Base-by-base conservation (phyloP, 768 basidiomycete genomes). In the Solioccasus polychromus region DNA sequence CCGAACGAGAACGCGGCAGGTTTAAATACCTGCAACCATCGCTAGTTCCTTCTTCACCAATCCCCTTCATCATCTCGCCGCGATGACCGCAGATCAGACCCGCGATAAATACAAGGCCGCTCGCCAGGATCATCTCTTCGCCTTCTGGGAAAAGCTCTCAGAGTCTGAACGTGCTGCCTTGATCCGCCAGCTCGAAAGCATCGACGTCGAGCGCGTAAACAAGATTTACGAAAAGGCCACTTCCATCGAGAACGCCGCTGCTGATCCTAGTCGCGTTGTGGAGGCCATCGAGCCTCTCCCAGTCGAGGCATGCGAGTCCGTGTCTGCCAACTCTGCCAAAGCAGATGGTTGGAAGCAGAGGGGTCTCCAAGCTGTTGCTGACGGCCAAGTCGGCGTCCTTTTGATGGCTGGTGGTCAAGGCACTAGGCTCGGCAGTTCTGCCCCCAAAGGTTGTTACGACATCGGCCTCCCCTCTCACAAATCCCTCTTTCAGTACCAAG, bases 391-490 rank as follows among this genome's bases (percentile, higher is more conserved):
- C 30, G 96, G 85, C n/a, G 94, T 98, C 9, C 75, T 99, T 36
- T 78, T 99, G 55, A 91, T 99, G 88, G 96, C 96, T 8, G 96
- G 96, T 31, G 96, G 96, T 1, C 96, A 99, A 70, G 96, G 96
- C 12, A 96, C 94, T 17, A 78, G 96, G 44, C 71, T 99, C 34
- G 96, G 96, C 24, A 92, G 89, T 60, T 79, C 77, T 24, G 88
- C 88, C 5, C 96, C 96, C 18, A 99, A 99, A 63, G 96, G 96
- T 5, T 96, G 94, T 73, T 98, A 97, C 68, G 93, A 98, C 64
- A 97, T 99, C 55, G 90, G 88, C 12, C 75, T 99, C 26, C 90
- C 93, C 10, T 92, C 90, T 19, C 85, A 90, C 70, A 95, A 93
- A 69, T 82, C 85, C 11, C 82, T 99, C 44, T 98, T 99, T 75